Evolutionary conservation across 768 basidiomycete genomes (phyloP).

Genomic region (Strobilomyces echinocephalus): DNA sequence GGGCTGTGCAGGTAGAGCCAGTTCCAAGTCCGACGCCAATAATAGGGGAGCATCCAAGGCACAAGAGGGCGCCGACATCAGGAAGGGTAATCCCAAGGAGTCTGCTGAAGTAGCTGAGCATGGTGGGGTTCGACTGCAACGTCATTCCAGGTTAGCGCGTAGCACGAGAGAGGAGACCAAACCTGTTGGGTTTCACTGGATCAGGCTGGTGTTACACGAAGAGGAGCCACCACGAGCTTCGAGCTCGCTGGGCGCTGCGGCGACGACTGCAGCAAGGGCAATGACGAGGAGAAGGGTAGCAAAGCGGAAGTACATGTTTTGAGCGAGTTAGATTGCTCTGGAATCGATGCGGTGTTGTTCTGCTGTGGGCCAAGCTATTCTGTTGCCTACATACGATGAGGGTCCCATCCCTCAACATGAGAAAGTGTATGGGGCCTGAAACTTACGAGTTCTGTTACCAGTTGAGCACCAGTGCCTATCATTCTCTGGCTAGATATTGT

Average conservation of each 20-base stretch:
- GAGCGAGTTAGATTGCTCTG: not conserved
- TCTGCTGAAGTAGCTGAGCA: not conserved
- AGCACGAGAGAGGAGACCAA: no score
- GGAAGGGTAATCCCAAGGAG: not conserved
- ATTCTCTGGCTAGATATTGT: no score
- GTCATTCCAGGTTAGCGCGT: no score
- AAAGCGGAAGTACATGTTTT: slow-evolving; percentile 7
- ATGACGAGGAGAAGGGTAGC: slow-evolving; percentile 6
- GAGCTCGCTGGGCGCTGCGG: no score
- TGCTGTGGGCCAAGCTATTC: not conserved
- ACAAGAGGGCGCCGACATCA: not conserved
- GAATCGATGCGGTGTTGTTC: not conserved
- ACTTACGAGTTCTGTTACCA: no score
- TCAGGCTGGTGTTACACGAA: not conserved
- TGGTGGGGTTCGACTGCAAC: not conserved
- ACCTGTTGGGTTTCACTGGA: slow-evolving; percentile 1
- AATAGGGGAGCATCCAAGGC: slow-evolving; percentile 4
- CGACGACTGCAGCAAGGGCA: slow-evolving; percentile 3
- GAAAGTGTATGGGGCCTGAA: no score
- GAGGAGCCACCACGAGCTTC: no score
- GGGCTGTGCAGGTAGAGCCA: not conserved
- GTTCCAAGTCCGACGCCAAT: not conserved
- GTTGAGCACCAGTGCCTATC: no score
- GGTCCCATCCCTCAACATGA: no score
- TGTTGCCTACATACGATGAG: not conserved